Evolutionary conservation across 345 rosid species (phyloP), one percentile per base, ranked within the genome.

Genomic region (Rhodomyrtus tomentosa): DNA sequence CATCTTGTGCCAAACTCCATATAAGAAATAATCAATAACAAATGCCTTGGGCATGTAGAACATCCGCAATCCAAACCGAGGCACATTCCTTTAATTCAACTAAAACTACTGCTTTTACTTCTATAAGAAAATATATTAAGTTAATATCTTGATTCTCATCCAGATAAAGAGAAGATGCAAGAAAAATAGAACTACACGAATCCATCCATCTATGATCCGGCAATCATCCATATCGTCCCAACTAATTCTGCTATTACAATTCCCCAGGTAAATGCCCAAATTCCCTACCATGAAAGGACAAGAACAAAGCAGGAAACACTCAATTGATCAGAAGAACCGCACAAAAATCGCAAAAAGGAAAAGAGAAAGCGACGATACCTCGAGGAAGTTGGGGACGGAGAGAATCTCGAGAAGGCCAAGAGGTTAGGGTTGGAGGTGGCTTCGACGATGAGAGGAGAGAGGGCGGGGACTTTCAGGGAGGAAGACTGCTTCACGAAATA

Each of bases 371-470:
- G 25, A 16, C 16, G 7, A 2, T n/a, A 25, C 54, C 82, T 80
- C 82, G 52, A 80, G 55, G 13, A 80, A 38, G 82, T n/a, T 80
- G 54, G 82, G 82, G 12, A 81, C 92, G 25, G 92, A 91, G 87
- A 96, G 95, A 91, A 96, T 96, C 94, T 96, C 98, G 27, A 95
- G 93, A 96, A 96, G 83, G 96, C 98, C 79, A 95, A 96, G 86
- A 96, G 99, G 42, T 90, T 93, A 27, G 98, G 94, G 79, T 96
- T 92, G 85, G 98, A 94, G 73, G 98, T 95, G 86, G 96, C 99
- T 86, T 95, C 98, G 49, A 89, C 80, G 76, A 96, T 83, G 87
- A 96, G 83, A 48, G 95, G 62, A 13, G 82, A 87, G n/a, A 95
- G 92, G 16, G 91, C 89, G 21, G 96, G 86, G 82, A 90, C 98